Evolutionary conservation across 768 basidiomycete species (phyloP).

Genomic region (Mycena sanguinolenta): DNA sequence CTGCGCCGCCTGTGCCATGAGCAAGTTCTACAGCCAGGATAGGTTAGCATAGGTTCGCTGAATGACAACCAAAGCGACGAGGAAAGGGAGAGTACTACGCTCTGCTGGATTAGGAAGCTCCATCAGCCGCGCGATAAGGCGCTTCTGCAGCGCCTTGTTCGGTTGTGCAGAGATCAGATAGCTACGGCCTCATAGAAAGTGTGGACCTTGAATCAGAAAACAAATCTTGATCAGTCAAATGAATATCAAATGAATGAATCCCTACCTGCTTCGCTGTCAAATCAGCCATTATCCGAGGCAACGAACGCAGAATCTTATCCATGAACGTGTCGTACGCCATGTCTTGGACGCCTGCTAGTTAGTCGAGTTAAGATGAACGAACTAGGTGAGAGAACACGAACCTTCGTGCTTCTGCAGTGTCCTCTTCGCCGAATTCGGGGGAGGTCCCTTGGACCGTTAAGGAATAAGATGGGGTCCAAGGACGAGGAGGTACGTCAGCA

Average conservation of each 20-base stretch:
- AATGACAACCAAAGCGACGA: no score
- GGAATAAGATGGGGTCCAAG: slow-evolving; percentile 56
- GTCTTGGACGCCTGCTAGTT: slow-evolving; percentile 98
- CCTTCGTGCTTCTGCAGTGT: slow-evolving; percentile 84
- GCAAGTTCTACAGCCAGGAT: slow-evolving; percentile 91
- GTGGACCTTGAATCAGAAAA: no score
- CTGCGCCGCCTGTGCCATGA: slow-evolving; percentile 95
- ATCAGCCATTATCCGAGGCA: slow-evolving; percentile 95
- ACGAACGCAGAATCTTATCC: slow-evolving; percentile 92
- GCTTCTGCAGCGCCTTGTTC: slow-evolving; percentile 97
- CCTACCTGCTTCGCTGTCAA: slow-evolving; percentile 96
- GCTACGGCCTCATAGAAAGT: slow-evolving; percentile 98
- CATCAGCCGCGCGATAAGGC: slow-evolving; percentile 95
- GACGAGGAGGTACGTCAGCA: slow-evolving; percentile 37
- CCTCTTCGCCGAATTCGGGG: slow-evolving; percentile 1
- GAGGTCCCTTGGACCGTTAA: slow-evolving; percentile 50
- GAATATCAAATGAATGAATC: no score
- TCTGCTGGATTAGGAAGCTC: slow-evolving; percentile 97
- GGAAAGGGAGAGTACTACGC: slow-evolving; percentile 49
- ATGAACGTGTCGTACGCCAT: slow-evolving; percentile 99
- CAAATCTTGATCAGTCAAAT: no score
- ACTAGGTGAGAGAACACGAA: no score
- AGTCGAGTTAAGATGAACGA: slow-evolving; percentile 19
- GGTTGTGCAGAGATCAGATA: slow-evolving; percentile 99
- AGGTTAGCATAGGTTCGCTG: slow-evolving; percentile 16